Percentiles rank a stretch among this genome's conserved stretches.
Conservation (phyloP, 176 grass and related monocot species). For the Lolium perenne region DNA sequence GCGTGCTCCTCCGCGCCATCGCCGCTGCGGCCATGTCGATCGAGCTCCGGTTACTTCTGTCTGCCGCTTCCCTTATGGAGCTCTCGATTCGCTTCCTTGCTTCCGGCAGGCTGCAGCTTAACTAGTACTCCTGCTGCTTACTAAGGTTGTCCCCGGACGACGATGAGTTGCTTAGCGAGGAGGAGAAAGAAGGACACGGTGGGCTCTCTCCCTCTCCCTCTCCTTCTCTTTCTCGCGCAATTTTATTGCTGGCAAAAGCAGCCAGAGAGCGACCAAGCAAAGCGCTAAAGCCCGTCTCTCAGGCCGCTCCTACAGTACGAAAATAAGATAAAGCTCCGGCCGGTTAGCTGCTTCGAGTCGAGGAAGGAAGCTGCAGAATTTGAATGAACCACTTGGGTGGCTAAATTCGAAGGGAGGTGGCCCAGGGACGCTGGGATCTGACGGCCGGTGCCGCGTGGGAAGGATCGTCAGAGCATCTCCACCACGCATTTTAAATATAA, state of each 20-base stretch:
- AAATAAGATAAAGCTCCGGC: background rate
- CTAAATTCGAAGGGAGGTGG: no score
- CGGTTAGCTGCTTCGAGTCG: background rate
- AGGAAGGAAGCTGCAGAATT: constrained; percentile 14
- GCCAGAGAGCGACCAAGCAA: constrained; percentile 16
- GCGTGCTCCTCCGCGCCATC: constrained; percentile 9
- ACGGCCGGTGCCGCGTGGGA: background rate
- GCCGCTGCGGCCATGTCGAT: background rate
- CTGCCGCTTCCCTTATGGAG: background rate
- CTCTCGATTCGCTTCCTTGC: constrained; percentile 9
- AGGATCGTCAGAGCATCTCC: no score
- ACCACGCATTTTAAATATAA: no score
- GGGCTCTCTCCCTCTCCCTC: background rate
- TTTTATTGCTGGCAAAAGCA: constrained; percentile 22
- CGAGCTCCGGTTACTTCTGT: background rate
- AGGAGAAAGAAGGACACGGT: constrained; percentile 34
- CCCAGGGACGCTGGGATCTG: background rate
- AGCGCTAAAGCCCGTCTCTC: constrained; percentile 39
- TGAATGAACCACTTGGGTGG: background rate
- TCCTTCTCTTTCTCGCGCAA: constrained; percentile 10
- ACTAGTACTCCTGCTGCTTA: background rate
- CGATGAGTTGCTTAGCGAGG: constrained; percentile 55
- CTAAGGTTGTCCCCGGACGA: background rate
- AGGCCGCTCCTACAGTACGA: no score
- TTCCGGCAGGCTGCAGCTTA: constrained; percentile 22